phyloP scores from a whole-genome alignment of 805 yeast species.

The Cyberlindnera misumaiensis region DNA sequence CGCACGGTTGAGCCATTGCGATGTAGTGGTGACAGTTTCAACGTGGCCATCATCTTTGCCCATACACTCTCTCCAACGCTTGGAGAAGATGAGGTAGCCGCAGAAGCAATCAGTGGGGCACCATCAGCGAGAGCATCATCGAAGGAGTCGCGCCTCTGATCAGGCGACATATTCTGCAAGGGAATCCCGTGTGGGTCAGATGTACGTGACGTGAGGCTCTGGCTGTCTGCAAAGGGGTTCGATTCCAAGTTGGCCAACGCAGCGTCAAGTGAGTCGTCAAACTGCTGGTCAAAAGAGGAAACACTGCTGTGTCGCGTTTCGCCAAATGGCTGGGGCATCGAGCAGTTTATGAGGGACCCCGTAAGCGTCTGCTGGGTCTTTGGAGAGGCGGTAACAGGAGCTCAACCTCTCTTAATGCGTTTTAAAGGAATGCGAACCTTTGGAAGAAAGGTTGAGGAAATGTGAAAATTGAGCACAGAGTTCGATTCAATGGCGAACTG shows the following conservation, averaged over 20 bases:
- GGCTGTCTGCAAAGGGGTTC: constrained; percentile 28
- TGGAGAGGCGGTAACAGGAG: no score
- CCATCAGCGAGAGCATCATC: constrained; percentile 18
- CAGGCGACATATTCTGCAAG: constrained; percentile 23
- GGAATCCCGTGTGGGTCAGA: constrained; percentile 28
- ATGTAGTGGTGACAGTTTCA: constrained; percentile 8
- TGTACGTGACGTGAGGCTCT: constrained; percentile 23
- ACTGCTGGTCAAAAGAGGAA: constrained; percentile 51
- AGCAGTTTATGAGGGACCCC: not conserved
- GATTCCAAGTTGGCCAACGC: constrained; percentile 50
- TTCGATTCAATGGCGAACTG: no score
- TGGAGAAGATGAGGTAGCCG: not conserved
- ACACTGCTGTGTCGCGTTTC: constrained; percentile 22
- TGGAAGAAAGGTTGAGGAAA: no score
- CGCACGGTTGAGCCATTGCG: constrained; percentile 12
- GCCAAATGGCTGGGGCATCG: no score
- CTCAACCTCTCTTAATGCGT: no score
- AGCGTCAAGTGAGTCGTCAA: constrained; percentile 59
- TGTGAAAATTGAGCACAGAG: no score
- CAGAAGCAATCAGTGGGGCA: constrained; percentile 10
- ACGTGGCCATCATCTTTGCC: constrained; percentile 9
- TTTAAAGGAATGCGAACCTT: no score
- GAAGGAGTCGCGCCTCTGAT: constrained; percentile 19
- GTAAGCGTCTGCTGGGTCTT: constrained; percentile 1
- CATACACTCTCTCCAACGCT: constrained; percentile 5